Evolutionary conservation across 163 green algal species (phyloP).

Genomic region (Chlorella variabilis): DNA sequence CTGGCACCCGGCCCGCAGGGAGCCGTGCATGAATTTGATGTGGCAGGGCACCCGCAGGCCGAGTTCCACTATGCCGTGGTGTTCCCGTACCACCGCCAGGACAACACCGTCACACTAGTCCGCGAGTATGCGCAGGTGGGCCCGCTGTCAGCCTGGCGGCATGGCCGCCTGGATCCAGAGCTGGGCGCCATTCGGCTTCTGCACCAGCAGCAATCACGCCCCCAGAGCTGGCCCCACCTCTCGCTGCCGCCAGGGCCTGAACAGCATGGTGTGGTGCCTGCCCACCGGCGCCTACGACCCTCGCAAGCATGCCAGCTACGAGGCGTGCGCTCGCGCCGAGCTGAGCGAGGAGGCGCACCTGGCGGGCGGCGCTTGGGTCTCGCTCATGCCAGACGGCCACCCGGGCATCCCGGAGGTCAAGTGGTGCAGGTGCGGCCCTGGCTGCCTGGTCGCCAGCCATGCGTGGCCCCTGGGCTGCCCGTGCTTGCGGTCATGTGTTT

Average conservation of each 20-base stretch:
- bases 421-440: constrained; percentile 72
- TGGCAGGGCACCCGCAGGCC: constrained; percentile 75
- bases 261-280: constrained; percentile 77
- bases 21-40: constrained; percentile 72
- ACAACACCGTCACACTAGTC: constrained; percentile 59
- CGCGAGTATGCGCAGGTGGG: constrained; percentile 57
- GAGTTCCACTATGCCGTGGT: constrained; percentile 74
- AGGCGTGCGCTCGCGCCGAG: constrained; percentile 73
- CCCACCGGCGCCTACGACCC: constrained; percentile 80
- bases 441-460: background rate
- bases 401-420: constrained; percentile 86
- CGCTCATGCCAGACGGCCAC: constrained; percentile 68
- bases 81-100: constrained; percentile 77
- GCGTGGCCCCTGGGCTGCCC: too few species aligned
- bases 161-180: too few species aligned
- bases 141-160: background rate
- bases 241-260: constrained; percentile 60
- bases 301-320: constrained; percentile 57
- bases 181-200: too few species aligned
- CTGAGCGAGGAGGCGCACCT: constrained; percentile 86
- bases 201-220: too few species aligned
- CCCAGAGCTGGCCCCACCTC: too few species aligned
- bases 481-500: too few species aligned
- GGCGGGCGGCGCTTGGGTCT: constrained; percentile 67
- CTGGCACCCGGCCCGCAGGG: constrained; percentile 17